A percentile compares a stretch with the other conserved stretches of the same genome.
Evolutionary conservation across 306 rosid species (phyloP).

Genomic region (Sicyos edulis): DNA sequence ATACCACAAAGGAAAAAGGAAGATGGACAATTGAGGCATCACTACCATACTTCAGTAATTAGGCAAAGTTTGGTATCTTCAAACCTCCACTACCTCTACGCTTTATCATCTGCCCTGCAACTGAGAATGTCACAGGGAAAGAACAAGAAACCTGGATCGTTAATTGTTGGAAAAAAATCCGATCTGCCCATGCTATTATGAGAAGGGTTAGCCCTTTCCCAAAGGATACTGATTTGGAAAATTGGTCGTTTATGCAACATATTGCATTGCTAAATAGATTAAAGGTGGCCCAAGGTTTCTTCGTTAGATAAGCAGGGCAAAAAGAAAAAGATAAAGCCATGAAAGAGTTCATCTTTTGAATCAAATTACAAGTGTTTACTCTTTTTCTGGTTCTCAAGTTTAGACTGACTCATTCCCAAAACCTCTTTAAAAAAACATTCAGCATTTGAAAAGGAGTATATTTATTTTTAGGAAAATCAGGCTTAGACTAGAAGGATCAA

Average conservation of each 20-base stretch:
- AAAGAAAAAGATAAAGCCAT: not conserved
- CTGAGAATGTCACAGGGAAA: not conserved
- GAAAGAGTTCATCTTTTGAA: not conserved
- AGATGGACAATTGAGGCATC: not conserved
- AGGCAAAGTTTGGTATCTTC: not conserved
- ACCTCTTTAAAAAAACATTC: not conserved
- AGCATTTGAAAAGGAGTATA: not conserved
- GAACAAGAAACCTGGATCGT: not conserved
- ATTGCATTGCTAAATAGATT: not conserved
- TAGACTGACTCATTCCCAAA: not conserved
- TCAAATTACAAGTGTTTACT: conserved; percentile 9
- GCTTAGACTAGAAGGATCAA: not conserved
- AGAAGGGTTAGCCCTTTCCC: not conserved
- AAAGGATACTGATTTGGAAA: not conserved
- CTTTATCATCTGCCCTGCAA: not conserved
- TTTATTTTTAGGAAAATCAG: not conserved
- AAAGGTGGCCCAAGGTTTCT: not conserved
- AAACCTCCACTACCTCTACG: not conserved
- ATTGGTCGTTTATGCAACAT: not conserved
- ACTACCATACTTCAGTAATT: not conserved
- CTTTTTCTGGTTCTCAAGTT: too few relatives aligned
- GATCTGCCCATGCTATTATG: not conserved
- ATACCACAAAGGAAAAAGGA: conserved; percentile 1
- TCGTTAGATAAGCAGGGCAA: not conserved
- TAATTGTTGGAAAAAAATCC: not conserved